Base-by-base conservation (phyloP, 805 yeast genomes). In the Barnettozyma wickerhamii region DNA sequence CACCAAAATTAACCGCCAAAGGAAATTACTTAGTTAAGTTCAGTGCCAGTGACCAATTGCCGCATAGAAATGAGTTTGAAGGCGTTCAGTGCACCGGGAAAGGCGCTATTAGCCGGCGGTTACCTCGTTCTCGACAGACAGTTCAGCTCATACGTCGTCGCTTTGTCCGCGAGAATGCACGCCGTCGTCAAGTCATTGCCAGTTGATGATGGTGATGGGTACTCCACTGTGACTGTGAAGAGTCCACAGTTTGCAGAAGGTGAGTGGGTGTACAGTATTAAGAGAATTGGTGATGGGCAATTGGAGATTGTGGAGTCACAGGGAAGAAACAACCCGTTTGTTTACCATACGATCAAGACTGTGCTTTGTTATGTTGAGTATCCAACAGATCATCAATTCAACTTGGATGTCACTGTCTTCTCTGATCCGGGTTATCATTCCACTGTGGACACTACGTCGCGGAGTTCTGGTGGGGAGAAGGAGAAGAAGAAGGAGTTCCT, bases 381-480 rank as follows among this genome's bases (percentile, higher is more conserved):
- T 5, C n/a, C 41, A 1, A 40, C 35, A 1, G 50, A 56, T 21
- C 9, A 9, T 23, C 24, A 6, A 21, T 65, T 64, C 26, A 50
- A 65, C 47, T 4, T 54, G 26, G 37, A 31, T 17, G 73, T 93
- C 50, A 76, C 77, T 5, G 76, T 91, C 10, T 88, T 68, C 57
- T 87, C 96, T 4, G 98, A 93, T 60, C 71, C 87, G 5, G 95
- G 84, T 4, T 93, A 86, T 63, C 98, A 93, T 57, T 83, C 97
- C 0, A 90, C 83, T 52, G 71, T 68, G 5, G 60, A 70, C 28
- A 70, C 83, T 3, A 41, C 35, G 0, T 40, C 45, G 1, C 66
- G 61, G 48, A 27, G 41, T 19, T 69, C 71, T n/a, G n/a, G n/a
- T n/a, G n/a, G n/a, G n/a, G n/a, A n/a, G n/a, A n/a, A n/a, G n/a